Percentiles rank a stretch among this genome's conserved stretches.
phyloP scores from a whole-genome alignment of 331 rosid genomes.

The Ulmus americana region DNA sequence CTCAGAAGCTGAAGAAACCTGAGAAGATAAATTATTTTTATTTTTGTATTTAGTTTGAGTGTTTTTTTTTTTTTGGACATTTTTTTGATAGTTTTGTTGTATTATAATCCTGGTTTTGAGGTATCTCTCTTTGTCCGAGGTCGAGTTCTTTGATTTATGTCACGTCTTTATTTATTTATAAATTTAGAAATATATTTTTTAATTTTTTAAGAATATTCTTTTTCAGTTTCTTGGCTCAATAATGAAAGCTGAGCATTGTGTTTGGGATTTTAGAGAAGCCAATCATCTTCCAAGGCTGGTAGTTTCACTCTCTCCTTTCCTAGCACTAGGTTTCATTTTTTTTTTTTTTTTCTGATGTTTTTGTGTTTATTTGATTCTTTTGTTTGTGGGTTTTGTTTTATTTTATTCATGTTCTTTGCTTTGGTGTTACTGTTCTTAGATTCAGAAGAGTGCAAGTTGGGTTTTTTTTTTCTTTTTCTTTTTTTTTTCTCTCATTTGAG shows the following conservation, averaged over 20 bases:
- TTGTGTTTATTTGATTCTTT: background rate
- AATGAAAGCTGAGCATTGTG: background rate
- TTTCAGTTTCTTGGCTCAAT: conserved; percentile 12
- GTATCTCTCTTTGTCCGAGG: conserved; percentile 8
- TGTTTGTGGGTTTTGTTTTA: background rate
- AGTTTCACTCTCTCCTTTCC: conserved; percentile 23
- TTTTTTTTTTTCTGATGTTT: background rate
- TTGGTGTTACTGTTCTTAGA: too few relatives aligned
- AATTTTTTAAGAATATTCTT: background rate
- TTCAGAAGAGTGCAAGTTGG: too few relatives aligned
- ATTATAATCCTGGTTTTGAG: background rate
- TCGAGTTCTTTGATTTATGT: conserved; percentile 10
- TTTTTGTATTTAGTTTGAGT: too few relatives aligned
- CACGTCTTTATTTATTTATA: background rate
- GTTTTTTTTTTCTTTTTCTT: background rate
- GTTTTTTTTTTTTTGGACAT: too few relatives aligned
- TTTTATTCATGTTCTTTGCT: too few relatives aligned
- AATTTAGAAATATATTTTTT: background rate
- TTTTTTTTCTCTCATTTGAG: background rate
- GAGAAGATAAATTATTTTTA: conserved; percentile 1
- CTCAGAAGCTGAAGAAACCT: background rate
- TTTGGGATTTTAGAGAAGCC: conserved; percentile 14
- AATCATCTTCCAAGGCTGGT: conserved; percentile 21
- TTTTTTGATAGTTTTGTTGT: background rate
- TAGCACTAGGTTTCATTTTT: background rate